Percentiles rank a stretch among this genome's conserved stretches.
Evolutionary conservation across 805 yeast genomes (phyloP).

Genomic region (Metschnikowia continentalis): DNA sequence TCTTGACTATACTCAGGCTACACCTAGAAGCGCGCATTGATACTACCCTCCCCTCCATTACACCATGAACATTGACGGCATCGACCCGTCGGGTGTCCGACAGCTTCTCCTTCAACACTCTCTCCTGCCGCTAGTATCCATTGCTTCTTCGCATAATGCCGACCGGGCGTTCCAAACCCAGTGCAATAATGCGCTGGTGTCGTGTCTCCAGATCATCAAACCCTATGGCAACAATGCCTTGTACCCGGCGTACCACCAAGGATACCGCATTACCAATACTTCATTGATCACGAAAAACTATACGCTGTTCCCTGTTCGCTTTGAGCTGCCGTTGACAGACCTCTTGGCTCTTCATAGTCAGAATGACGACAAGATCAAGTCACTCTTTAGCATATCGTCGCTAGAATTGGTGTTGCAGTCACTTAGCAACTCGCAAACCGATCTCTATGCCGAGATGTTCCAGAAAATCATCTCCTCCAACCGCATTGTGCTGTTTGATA

Average conservation of each 20-base stretch:
- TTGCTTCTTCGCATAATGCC: conserved; percentile 44
- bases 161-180: conserved; percentile 40
- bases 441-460: conserved; percentile 53
- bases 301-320: conserved; percentile 56
- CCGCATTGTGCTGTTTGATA: conserved; percentile 71
- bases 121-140: conserved; percentile 50
- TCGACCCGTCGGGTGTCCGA: conserved; percentile 37
- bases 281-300: conserved; percentile 47
- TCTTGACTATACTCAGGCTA: no score
- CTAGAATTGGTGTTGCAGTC: conserved; percentile 26
- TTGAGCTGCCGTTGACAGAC: conserved; percentile 40
- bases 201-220: conserved; percentile 45
- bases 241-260: conserved; percentile 37
- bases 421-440: conserved; percentile 3
- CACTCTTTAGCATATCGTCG: conserved; percentile 36
- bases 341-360: conserved; percentile 29
- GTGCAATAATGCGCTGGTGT: conserved; percentile 33
- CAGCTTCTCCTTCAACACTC: conserved; percentile 44
- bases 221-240: conserved; percentile 55
- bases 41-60: not conserved
- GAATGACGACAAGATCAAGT: conserved; percentile 17
- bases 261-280: conserved; percentile 47
- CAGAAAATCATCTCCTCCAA: conserved; percentile 56
- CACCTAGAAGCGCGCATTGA: no score
- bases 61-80: conserved; percentile 20